Evolutionary conservation across 768 basidiomycete species (phyloP), one percentile per base, ranked within the genome.

Genomic region (Artomyces pyxidatus): DNA sequence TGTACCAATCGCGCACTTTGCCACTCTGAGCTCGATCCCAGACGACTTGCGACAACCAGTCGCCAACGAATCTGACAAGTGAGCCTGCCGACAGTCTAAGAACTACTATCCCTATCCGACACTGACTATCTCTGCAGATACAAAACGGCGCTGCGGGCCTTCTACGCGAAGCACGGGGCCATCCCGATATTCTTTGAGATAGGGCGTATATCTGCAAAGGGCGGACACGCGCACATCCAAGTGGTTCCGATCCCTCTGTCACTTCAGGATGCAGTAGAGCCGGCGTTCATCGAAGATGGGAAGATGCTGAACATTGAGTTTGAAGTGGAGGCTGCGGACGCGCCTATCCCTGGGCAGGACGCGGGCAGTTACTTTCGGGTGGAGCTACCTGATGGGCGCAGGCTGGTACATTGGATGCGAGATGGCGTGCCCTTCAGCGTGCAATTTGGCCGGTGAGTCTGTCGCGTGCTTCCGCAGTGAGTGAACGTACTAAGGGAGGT

Each of bases 211-310:
- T 78, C 78, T 49, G 78, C 84, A 2, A 88, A 87, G 65, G 94
- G 92, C 9, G 95, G 93, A 0, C 96, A 99, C 60, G 93, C 92
- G 12, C 95, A 98, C 65, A 72, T 96, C 7, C 96, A 98, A 63
- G 82, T 77, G 29, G 77, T 90, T 1, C 89, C 93, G 22, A 65
- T 94, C 6, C 90, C 92, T 0, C 53, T 65, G n/a, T 71, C 71
- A 37, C 63, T 88, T 32, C 68, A 79, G 54, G 71, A 76, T 42
- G 71, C 77, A 50, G 76, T 95, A 10, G 85, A 85, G 62, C 68
- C 75, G 10, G 73, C 80, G 10, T 97, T 98, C 64, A 57, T 75
- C 16, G 67, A 71, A n/a, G 85, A 87, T 61, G 92, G 88, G 6
- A 71, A 72, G 37, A 63, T 71, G 23, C 63, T 72, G 35, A 85